Base-by-base conservation (phyloP, 208 protist genomes). In the Trypanosoma cruzi region DNA sequence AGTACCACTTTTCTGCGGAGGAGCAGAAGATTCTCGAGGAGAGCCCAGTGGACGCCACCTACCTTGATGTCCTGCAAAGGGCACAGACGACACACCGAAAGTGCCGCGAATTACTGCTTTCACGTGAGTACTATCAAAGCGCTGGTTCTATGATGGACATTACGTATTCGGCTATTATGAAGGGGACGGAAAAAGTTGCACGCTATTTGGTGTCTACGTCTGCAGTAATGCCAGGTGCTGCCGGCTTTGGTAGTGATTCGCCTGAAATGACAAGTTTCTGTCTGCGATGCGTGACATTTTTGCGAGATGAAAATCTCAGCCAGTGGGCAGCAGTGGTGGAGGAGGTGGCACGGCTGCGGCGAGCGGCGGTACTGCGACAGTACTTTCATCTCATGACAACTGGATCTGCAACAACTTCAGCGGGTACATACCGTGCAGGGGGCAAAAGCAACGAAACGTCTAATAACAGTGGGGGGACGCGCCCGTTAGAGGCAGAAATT, bases 361-460 rank as follows among this genome's bases (percentile, higher is more conserved):
- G 84, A 1, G 79, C 84, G 1, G 86, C 83, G 0, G 86, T 96
- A 42, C 73, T 96, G 62, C 82, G 91, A 36, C 86, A 89, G 42
- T 94, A 92, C 67, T 92, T 88, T 68, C 88, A 94, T 58, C 82
- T 96, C 20, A 77, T 96, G 69, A 90, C 86, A 18, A 96, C 82
- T 1, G 91, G 88, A 49, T 89, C 74, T 11, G 42, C 75, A 2
- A 86, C 81, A 18, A 90, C 86, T 34, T 62, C 73, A 18, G 71
- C 80, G 13, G 81, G 88, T 8, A 80, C 73, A 57, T 90, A 79
- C 76, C 79, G 64, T 54, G 53, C 68, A 37, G 78, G 73, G 18
- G 57, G 36, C 22, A 22, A 34, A 20, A 57, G 61, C 22, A 49
- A 52, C 24, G 31, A 37, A 40, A 52, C 37, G 20, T 62, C 22